Conservation (phyloP, 2,329 filamentous ascomycete species). For the Zasmidium citrigriseum region DNA sequence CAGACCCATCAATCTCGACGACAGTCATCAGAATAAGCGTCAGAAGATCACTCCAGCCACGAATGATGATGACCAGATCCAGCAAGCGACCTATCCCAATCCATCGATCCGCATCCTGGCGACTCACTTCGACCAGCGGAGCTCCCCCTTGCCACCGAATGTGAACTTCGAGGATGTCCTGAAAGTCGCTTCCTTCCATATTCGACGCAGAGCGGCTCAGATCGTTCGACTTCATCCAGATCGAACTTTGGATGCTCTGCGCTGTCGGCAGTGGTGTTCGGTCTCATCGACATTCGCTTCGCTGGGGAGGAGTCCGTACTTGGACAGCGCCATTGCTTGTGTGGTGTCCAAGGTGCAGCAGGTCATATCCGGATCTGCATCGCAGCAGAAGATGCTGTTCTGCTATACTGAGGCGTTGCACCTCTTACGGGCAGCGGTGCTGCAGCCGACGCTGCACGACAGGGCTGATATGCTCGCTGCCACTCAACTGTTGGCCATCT, state of each 20-base stretch:
- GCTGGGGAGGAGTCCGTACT: slow-evolving; percentile 8
- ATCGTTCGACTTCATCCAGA: slow-evolving; percentile 8
- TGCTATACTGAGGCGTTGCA: slow-evolving; percentile 15
- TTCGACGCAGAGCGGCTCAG: slow-evolving; percentile 16
- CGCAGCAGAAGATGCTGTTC: slow-evolving; percentile 9
- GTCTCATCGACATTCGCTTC: slow-evolving; percentile 9
- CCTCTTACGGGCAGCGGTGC: slow-evolving; percentile 10
- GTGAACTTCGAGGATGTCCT: slow-evolving; percentile 14
- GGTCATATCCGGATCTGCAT: slow-evolving; percentile 11
- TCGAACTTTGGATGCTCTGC: slow-evolving; percentile 12
- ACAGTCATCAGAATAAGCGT: background rate
- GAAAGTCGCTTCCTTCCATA: slow-evolving; percentile 17
- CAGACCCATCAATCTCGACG: background rate
- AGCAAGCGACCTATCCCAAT: background rate
- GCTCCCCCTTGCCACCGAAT: slow-evolving; percentile 8
- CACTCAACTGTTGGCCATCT: slow-evolving; percentile 14
- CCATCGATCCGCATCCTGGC: slow-evolving; percentile 1
- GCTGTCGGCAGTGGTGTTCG: slow-evolving; percentile 16
- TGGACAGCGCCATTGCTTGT: slow-evolving; percentile 17
- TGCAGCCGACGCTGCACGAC: slow-evolving; percentile 9
- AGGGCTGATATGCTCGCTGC: slow-evolving; percentile 16
- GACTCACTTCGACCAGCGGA: slow-evolving; percentile 3
- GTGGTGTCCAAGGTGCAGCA: slow-evolving; percentile 16
- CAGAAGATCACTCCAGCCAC: background rate
- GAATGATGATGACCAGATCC: background rate